Evolutionary conservation across 495 filamentous ascomycete species (phyloP).

Genomic region (Talaromyces trachyspermus): DNA sequence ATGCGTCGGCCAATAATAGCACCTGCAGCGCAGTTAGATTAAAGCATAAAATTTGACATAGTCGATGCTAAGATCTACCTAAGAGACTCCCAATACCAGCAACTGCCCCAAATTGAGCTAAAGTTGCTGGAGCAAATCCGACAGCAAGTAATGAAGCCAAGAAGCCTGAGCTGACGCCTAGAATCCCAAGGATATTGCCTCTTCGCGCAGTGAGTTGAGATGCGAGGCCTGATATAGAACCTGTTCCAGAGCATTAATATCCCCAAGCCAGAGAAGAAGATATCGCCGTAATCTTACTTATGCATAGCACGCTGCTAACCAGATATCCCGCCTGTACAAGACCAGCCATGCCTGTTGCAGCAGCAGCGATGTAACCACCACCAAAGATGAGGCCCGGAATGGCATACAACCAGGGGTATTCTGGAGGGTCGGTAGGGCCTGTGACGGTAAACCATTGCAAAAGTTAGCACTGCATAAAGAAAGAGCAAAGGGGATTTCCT

Average conservation of each 20-base stretch:
- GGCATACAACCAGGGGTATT: constrained; percentile 77
- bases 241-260: constrained; percentile 14
- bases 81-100: constrained; percentile 57
- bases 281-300: constrained; percentile 27
- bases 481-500: constrained; percentile 14
- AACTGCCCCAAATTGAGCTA: constrained; percentile 66
- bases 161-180: constrained; percentile 70
- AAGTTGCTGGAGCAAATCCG: constrained; percentile 64
- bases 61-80: constrained; percentile 19
- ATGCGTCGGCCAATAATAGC: constrained; percentile 73
- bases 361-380: constrained; percentile 68
- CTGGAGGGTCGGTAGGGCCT: constrained; percentile 68
- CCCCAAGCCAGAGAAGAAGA: not conserved
- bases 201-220: constrained; percentile 70
- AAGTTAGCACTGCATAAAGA: no score
- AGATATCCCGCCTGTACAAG: constrained; percentile 76
- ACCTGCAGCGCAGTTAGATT: constrained; percentile 23
- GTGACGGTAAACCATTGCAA: constrained; percentile 14
- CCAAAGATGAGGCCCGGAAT: constrained; percentile 66
- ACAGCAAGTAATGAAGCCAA: constrained; percentile 69
- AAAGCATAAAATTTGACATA: not conserved
- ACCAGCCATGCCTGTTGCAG: constrained; percentile 68
- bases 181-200: constrained; percentile 73
- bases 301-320: constrained; percentile 70
- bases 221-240: constrained; percentile 62